A percentile compares a stretch with the other conserved stretches of the same genome.
These are phyloP conservation scores for Penicillium ucsense DNA, from an alignment of 495 filamentous ascomycete genomes.

Conservation along the genomic window DNA sequence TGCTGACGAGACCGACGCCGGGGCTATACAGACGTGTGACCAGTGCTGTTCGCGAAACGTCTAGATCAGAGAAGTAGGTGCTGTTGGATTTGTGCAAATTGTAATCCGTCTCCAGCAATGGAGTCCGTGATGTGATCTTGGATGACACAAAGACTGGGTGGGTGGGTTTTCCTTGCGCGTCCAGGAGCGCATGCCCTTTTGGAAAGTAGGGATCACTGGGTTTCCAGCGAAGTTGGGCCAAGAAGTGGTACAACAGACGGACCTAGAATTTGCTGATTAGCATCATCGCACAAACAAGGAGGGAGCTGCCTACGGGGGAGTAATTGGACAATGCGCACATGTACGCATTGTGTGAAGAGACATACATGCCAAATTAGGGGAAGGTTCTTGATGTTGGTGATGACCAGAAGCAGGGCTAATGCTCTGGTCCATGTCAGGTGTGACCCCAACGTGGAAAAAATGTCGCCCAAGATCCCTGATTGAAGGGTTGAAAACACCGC, in stretches of 20 bases:
- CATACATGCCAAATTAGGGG: slow-evolving; percentile 57
- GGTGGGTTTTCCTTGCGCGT: slow-evolving; percentile 24
- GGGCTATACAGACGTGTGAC: slow-evolving; percentile 49
- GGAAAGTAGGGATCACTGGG: slow-evolving; percentile 28
- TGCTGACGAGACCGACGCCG: slow-evolving; percentile 42
- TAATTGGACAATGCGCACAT: not conserved
- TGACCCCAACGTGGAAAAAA: slow-evolving; percentile 14
- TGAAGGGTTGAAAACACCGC: slow-evolving; percentile 3
- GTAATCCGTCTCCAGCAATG: slow-evolving; percentile 53
- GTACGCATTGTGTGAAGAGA: slow-evolving; percentile 1
- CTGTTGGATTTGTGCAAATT: slow-evolving; percentile 66
- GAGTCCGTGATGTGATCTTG: slow-evolving; percentile 42
- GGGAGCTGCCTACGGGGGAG: not conserved
- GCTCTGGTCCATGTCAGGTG: slow-evolving; percentile 39
- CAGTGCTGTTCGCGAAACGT: slow-evolving; percentile 55
- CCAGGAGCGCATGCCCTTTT: slow-evolving; percentile 20
- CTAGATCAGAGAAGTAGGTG: slow-evolving; percentile 68
- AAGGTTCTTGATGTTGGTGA: slow-evolving; percentile 52
- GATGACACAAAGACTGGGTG: slow-evolving; percentile 47
- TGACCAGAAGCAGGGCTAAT: slow-evolving; percentile 42
- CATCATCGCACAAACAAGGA: not conserved
- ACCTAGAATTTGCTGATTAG: slow-evolving; percentile 23
- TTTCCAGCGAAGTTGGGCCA: slow-evolving; percentile 41
- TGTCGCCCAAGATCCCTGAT: slow-evolving; percentile 16
- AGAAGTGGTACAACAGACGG: slow-evolving; percentile 40